A percentile compares a stretch with the other conserved stretches of the same genome.
Conservation (phyloP, 2,329 filamentous ascomycete species). For the Didymella pomorum region DNA sequence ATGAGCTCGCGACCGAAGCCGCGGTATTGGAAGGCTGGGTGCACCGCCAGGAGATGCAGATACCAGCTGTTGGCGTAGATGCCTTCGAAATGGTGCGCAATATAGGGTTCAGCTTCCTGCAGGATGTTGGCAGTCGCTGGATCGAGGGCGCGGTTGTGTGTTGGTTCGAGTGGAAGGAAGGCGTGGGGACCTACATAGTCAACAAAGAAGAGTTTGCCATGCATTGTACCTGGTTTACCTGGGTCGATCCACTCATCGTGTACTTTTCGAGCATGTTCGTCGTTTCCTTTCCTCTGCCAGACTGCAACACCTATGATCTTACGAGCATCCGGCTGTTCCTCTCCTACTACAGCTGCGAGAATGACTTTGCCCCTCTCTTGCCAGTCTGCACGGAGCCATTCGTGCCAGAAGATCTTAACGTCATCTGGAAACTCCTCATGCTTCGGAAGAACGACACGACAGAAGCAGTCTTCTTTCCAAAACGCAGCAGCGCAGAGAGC, state of each 20-base stretch:
- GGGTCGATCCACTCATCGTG: background rate
- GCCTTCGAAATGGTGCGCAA: background rate
- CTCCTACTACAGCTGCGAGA: background rate
- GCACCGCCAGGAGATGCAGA: background rate
- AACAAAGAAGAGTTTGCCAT: too few relatives aligned
- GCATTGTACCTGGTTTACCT: background rate
- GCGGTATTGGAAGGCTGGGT: background rate
- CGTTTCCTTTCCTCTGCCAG: background rate
- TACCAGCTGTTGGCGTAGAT: background rate
- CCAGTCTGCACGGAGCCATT: background rate
- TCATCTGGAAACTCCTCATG: background rate
- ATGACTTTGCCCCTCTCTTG: background rate
- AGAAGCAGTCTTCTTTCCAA: background rate
- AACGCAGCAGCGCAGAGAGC: too few relatives aligned
- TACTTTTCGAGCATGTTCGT: background rate
- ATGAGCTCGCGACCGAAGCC: background rate
- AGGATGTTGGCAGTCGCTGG: background rate
- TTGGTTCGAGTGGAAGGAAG: background rate
- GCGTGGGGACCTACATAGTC: background rate
- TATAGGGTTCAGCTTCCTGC: background rate
- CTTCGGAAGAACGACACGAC: background rate
- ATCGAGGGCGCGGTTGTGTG: background rate
- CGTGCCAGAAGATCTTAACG: background rate
- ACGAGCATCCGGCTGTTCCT: background rate
- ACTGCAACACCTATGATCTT: background rate